phyloP scores from a whole-genome alignment of 768 basidiomycete species.

The Termitomyces sp. region DNA sequence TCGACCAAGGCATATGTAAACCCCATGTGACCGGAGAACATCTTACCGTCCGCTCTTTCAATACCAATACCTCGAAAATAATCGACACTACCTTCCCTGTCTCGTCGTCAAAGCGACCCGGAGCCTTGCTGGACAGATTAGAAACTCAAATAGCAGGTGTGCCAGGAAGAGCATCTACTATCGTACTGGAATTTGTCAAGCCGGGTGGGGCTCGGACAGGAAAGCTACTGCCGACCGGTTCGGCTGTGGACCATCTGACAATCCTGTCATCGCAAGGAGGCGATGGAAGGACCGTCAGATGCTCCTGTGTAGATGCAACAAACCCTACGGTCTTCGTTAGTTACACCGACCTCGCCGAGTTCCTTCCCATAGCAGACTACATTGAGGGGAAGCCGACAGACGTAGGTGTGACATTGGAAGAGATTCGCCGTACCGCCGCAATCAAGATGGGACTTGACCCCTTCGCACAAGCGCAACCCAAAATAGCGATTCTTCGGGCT shows the following conservation, averaged over 20 bases:
- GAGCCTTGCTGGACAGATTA: constrained; percentile 43
- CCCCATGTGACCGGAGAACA: constrained; percentile 20
- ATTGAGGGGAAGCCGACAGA: constrained; percentile 24
- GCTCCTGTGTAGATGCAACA: constrained; percentile 68
- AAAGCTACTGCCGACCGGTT: constrained; percentile 61
- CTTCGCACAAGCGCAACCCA: constrained; percentile 61
- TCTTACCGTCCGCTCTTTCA: constrained; percentile 57
- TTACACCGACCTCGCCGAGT: constrained; percentile 35
- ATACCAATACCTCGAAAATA: constrained; percentile 69
- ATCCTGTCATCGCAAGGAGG: constrained; percentile 19
- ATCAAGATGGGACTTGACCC: constrained; percentile 63
- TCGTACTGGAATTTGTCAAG: constrained; percentile 60
- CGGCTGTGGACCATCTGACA: constrained; percentile 40
- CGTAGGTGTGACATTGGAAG: constrained; percentile 38
- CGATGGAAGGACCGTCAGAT: constrained; percentile 23
- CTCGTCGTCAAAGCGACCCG: constrained; percentile 12
- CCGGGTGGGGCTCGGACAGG: constrained; percentile 73
- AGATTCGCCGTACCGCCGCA: constrained; percentile 54
- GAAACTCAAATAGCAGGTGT: constrained; percentile 67
- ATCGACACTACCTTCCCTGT: constrained; percentile 73
- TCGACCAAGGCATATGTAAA: constrained; percentile 57
- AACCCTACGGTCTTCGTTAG: constrained; percentile 70
- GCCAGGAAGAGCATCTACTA: constrained; percentile 59
- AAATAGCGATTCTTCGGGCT: constrained; percentile 55
- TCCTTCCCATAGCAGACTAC: constrained; percentile 38